phyloP scores from a whole-genome alignment of 176 grass and related monocot genomes.

The Bothriochloa decipiens region DNA sequence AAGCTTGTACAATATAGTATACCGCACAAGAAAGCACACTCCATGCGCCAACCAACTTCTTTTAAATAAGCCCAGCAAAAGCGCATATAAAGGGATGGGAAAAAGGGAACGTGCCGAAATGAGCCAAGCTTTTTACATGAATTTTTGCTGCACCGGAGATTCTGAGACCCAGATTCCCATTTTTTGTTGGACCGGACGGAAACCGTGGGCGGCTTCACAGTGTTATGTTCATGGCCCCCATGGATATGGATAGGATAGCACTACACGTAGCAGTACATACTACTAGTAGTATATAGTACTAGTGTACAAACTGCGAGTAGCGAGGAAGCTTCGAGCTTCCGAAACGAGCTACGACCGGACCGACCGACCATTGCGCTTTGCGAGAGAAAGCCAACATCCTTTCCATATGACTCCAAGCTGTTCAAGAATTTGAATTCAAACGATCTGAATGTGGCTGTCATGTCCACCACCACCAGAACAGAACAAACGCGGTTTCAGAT shows the following conservation, averaged over 20 bases:
- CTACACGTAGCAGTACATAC: no score
- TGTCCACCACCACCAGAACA: background rate
- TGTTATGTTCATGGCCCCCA: background rate
- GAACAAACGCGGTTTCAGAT: constrained; percentile 26
- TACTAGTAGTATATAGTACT: no score
- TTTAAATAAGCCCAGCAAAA: background rate
- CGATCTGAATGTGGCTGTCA: background rate
- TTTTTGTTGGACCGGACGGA: background rate
- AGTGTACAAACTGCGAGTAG: no score
- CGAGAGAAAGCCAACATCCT: background rate
- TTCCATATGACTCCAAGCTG: background rate
- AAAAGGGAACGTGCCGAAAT: constrained; percentile 27
- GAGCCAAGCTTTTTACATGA: background rate
- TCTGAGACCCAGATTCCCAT: background rate
- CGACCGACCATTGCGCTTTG: background rate
- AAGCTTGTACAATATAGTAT: background rate
- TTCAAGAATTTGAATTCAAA: background rate
- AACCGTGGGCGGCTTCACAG: background rate
- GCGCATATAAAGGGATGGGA: background rate
- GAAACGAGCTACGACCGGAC: background rate
- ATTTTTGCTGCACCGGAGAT: background rate
- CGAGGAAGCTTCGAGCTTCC: no score
- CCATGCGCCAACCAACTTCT: background rate
- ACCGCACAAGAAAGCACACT: background rate
- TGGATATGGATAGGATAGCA: no score